These are phyloP conservation scores for Cichorium intybus DNA, from an alignment of 140 eudicot genomes.

Conservation along the genomic window DNA sequence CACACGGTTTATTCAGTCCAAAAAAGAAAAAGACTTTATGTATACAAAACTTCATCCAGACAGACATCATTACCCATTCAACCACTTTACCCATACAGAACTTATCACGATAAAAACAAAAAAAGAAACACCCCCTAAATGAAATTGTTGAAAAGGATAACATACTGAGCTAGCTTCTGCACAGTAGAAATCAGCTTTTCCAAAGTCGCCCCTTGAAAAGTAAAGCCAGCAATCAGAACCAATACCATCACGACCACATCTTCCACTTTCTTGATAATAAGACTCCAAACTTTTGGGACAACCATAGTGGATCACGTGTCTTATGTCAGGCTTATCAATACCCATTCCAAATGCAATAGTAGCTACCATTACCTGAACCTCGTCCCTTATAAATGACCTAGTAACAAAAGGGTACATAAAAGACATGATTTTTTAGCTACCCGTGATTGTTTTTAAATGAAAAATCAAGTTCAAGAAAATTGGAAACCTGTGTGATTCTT, in stretches of 20 bases:
- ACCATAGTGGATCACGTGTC: slow-evolving; percentile 87
- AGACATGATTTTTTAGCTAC: background rate
- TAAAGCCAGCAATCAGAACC: slow-evolving; percentile 81
- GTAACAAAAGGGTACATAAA: slow-evolving; percentile 20
- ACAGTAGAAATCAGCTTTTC: slow-evolving; percentile 81
- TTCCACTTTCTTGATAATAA: slow-evolving; percentile 97
- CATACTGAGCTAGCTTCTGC: slow-evolving; percentile 69
- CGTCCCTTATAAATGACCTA: slow-evolving; percentile 87
- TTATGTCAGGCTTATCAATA: slow-evolving; percentile 82
- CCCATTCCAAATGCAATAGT: slow-evolving; percentile 99
- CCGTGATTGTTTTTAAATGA: background rate
- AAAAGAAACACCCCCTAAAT: slow-evolving; percentile 1
- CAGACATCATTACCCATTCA: too few relatives aligned
- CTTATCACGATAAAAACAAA: slow-evolving; percentile 1
- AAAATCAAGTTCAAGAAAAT: slow-evolving; percentile 1
- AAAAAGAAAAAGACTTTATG: too few relatives aligned
- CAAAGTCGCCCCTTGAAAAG: slow-evolving; percentile 75
- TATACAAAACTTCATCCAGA: too few relatives aligned
- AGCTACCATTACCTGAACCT: slow-evolving; percentile 81
- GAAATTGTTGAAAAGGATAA: slow-evolving; percentile 7
- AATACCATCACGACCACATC: slow-evolving; percentile 93
- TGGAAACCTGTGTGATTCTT: slow-evolving; percentile 73
- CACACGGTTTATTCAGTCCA: too few relatives aligned
- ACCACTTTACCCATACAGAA: too few relatives aligned
- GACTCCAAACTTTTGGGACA: slow-evolving; percentile 95